These are phyloP conservation scores for Candida ficus DNA, from an alignment of 805 yeast species.

Conservation along the genomic window DNA sequence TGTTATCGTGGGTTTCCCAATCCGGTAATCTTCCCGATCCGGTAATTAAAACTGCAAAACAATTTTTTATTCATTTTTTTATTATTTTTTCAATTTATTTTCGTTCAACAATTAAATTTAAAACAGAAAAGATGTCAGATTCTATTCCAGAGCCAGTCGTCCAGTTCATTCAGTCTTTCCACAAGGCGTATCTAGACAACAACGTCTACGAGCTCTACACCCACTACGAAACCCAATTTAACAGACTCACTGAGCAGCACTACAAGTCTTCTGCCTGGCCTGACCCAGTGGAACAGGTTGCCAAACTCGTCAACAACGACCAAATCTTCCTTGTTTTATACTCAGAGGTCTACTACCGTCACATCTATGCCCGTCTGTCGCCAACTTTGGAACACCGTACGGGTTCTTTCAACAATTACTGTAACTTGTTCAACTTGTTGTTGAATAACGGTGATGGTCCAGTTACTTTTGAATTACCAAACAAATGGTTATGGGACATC, in stretches of 20 bases:
- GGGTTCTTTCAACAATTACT: conserved; percentile 44
- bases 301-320: conserved; percentile 39
- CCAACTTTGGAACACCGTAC: conserved; percentile 42
- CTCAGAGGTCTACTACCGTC: conserved; percentile 47
- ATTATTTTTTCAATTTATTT: not conserved
- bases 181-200: conserved; percentile 37
- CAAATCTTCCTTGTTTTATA: conserved; percentile 40
- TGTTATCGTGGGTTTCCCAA: too few relatives aligned
- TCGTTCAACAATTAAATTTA: not conserved
- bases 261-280: conserved; percentile 42
- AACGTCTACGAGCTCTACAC: conserved; percentile 38
- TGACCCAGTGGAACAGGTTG: conserved; percentile 36
- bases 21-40: not conserved
- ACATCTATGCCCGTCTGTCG: conserved; percentile 38
- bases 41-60: too few relatives aligned
- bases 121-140: not conserved
- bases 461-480: conserved; percentile 40
- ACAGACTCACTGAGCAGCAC: conserved; percentile 40
- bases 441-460: conserved; percentile 40
- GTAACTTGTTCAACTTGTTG: conserved; percentile 40
- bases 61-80: not conserved
- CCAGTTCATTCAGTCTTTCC: conserved; percentile 38
- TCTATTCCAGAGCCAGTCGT: conserved; percentile 38
- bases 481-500: conserved; percentile 48
- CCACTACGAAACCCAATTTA: conserved; percentile 41